Percentiles rank a stretch among this genome's conserved stretches.
phyloP scores from a whole-genome alignment of 208 protist species.

The Trypanosoma vivax region DNA sequence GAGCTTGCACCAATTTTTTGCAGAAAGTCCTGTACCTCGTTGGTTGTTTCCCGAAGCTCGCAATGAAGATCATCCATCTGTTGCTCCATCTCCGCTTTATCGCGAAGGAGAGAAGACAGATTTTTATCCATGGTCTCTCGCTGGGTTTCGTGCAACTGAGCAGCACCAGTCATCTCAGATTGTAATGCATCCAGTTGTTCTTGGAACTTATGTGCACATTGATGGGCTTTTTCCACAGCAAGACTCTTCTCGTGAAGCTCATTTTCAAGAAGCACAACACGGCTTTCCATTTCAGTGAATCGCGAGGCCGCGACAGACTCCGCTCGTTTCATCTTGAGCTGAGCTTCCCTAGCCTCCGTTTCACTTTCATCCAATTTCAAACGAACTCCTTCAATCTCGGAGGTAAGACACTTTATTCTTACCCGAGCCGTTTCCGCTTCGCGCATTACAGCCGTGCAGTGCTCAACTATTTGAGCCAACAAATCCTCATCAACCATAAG shows the following conservation, averaged over 20 bases:
- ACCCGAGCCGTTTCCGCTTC: conserved; percentile 1
- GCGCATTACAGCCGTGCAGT: conserved; percentile 7
- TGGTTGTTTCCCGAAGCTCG: neutral
- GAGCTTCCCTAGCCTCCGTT: neutral
- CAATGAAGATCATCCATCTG: conserved; percentile 6
- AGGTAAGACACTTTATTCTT: conserved; percentile 5
- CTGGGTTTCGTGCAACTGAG: conserved; percentile 5
- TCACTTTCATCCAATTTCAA: conserved; percentile 8
- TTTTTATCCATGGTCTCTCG: conserved; percentile 6
- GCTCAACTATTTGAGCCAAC: conserved; percentile 5
- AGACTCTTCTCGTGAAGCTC: neutral
- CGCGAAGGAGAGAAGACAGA: conserved; percentile 2
- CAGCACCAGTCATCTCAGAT: conserved; percentile 3
- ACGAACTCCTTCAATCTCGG: conserved; percentile 9
- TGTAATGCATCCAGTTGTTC: conserved; percentile 1
- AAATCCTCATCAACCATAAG: neutral
- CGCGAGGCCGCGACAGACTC: neutral
- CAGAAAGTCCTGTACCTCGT: conserved; percentile 14
- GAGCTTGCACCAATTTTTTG: neutral
- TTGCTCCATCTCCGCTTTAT: conserved; percentile 8
- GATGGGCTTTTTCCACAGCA: conserved; percentile 8
- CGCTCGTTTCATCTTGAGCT: neutral
- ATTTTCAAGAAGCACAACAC: conserved; percentile 6
- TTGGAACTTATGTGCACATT: conserved; percentile 1
- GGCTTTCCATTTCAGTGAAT: neutral